Evolutionary conservation across 2,329 filamentous ascomycete species (phyloP).

Genomic region (Fusarium protoensiforme): DNA sequence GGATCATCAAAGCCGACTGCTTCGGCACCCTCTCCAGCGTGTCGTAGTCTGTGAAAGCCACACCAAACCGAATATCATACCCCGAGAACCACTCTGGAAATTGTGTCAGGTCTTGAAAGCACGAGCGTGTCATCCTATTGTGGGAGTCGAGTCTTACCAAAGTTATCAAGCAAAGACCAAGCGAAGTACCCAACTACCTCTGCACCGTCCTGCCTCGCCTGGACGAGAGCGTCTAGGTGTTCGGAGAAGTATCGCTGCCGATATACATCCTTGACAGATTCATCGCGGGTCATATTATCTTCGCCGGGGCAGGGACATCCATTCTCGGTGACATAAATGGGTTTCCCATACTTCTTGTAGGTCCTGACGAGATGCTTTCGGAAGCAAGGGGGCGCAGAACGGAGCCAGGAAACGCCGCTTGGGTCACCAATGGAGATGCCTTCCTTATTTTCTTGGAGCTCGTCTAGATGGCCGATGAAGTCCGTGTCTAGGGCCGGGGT

Average conservation of each 20-base stretch:
- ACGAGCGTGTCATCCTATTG: too few species aligned
- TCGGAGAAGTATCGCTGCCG: background rate
- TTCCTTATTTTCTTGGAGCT: background rate
- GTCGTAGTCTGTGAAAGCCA: background rate
- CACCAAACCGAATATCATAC: background rate
- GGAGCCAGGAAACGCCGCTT: background rate
- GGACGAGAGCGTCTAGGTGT: background rate
- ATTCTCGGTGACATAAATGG: background rate
- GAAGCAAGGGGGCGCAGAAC: background rate
- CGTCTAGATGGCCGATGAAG: background rate
- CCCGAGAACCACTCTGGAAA: background rate
- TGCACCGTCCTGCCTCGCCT: slow-evolving; percentile 1
- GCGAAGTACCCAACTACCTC: slow-evolving; percentile 4
- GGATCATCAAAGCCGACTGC: background rate
- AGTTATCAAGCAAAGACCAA: slow-evolving; percentile 13
- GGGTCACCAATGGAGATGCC: background rate
- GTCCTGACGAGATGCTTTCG: background rate
- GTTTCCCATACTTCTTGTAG: background rate
- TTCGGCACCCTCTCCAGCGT: background rate
- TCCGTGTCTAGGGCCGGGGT: background rate
- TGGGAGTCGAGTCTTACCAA: background rate
- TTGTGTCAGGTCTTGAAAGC: too few species aligned
- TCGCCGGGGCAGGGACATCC: background rate
- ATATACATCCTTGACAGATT: background rate
- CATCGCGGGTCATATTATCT: background rate